Percentiles rank a stretch among this genome's conserved stretches.
Conservation (phyloP, 1,139 yeast genomes). For the Taiozyma sp. region DNA sequence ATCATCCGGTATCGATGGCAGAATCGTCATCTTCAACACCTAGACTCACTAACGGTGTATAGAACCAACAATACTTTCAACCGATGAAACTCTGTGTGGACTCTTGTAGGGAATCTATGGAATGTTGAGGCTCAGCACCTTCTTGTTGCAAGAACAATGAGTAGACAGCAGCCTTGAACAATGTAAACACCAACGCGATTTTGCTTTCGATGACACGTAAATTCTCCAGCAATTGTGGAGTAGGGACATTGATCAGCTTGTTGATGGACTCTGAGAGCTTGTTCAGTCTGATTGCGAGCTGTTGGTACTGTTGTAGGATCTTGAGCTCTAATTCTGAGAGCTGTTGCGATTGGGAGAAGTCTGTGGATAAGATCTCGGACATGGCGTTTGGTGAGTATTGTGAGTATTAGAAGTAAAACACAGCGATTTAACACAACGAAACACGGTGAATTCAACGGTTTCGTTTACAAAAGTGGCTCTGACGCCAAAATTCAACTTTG, state of each 20-base stretch:
- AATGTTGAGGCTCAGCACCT: conserved; percentile 19
- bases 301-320: conserved; percentile 43
- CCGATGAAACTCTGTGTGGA: conserved; percentile 15
- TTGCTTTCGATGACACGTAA: conserved; percentile 56
- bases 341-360: conserved; percentile 29
- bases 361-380: conserved; percentile 12
- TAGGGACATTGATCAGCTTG: conserved; percentile 15
- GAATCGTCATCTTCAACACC: conserved; percentile 57
- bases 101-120: conserved; percentile 13
- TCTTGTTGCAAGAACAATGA: conserved; percentile 43
- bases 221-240: conserved; percentile 36
- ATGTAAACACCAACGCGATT: conserved; percentile 58
- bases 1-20: conserved; percentile 84
- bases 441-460: too few relatives aligned
- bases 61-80: background rate
- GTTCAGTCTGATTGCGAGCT: conserved; percentile 37
- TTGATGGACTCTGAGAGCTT: conserved; percentile 16
- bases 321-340: conserved; percentile 36
- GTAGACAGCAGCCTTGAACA: conserved; percentile 66
- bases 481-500: background rate
- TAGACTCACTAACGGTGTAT: background rate
- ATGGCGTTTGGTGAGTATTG: too few relatives aligned
- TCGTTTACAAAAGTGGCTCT: too few relatives aligned
- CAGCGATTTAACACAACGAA: too few relatives aligned
- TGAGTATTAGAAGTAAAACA: too few relatives aligned